Evolutionary conservation across 441 rosid genomes (phyloP).

Genomic region (Daphne laureola): DNA sequence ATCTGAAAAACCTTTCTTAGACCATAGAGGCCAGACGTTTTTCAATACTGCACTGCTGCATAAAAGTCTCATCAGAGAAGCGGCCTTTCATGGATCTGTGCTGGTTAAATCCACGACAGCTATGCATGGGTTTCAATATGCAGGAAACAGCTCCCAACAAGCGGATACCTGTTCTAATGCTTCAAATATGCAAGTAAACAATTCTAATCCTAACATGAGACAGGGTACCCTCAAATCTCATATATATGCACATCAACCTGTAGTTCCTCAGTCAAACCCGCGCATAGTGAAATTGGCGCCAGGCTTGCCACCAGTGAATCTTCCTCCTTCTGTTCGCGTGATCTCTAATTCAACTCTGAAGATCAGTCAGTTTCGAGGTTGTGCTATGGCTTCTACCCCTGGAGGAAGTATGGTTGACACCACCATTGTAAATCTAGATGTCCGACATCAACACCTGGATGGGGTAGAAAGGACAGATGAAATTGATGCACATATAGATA

Average conservation of each 20-base stretch:
- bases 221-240: constrained; percentile 33
- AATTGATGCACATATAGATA: constrained; percentile 22
- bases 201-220: constrained; percentile 24
- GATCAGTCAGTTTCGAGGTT: constrained; percentile 33
- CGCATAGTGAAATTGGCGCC: constrained; percentile 88
- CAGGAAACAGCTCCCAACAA: constrained; percentile 20
- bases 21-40: constrained; percentile 28
- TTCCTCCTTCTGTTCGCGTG: constrained; percentile 85
- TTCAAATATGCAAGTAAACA: constrained; percentile 20
- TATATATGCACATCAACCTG: constrained; percentile 33
- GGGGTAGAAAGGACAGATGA: constrained; percentile 17
- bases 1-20: constrained; percentile 23
- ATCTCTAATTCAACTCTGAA: constrained; percentile 65
- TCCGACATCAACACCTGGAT: constrained; percentile 10
- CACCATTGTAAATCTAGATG: constrained; percentile 28
- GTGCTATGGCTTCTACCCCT: constrained; percentile 24
- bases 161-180: constrained; percentile 21
- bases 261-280: constrained; percentile 34
- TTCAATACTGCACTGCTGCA: constrained; percentile 15
- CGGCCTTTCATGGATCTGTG: constrained; percentile 18
- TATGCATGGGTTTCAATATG: constrained; percentile 28
- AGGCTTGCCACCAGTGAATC: constrained; percentile 89
- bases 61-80: constrained; percentile 27
- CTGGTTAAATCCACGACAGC: constrained; percentile 28
- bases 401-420: constrained; percentile 24